Evolutionary conservation across 1,139 yeast genomes (phyloP).

Genomic region (Torulaspora globosa): DNA sequence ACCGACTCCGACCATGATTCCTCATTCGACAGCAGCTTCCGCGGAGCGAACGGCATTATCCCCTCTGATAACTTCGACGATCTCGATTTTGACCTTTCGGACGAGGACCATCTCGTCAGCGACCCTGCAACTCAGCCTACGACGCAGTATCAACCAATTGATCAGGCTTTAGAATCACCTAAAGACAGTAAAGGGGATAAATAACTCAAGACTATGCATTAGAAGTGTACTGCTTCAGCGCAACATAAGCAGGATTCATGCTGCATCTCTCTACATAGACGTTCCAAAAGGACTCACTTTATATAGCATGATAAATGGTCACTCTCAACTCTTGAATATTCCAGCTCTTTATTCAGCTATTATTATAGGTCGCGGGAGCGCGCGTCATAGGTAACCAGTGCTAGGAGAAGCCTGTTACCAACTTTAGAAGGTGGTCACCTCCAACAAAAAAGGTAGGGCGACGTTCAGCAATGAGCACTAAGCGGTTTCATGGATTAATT

Average conservation of each 20-base stretch:
- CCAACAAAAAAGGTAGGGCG: background rate
- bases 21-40: conserved; percentile 24
- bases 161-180: background rate
- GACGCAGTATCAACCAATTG: conserved; percentile 3
- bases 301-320: background rate
- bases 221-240: background rate
- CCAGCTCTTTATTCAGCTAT: background rate
- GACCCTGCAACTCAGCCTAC: conserved; percentile 2
- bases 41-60: conserved; percentile 14
- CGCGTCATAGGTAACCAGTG: background rate
- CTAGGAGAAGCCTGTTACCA: background rate
- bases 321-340: background rate
- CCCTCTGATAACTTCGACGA: conserved; percentile 29
- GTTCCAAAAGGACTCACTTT: background rate
- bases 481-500: background rate
- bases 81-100: conserved; percentile 35
- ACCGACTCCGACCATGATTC: conserved; percentile 41
- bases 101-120: conserved; percentile 25
- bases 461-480: background rate
- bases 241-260: background rate
- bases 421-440: background rate
- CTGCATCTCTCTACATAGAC: background rate
- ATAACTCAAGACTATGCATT: background rate
- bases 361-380: background rate
- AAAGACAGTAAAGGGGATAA: background rate